Base-by-base conservation (phyloP, 1,284 basidiomycete genomes). In the Pascua sp. region DNA sequence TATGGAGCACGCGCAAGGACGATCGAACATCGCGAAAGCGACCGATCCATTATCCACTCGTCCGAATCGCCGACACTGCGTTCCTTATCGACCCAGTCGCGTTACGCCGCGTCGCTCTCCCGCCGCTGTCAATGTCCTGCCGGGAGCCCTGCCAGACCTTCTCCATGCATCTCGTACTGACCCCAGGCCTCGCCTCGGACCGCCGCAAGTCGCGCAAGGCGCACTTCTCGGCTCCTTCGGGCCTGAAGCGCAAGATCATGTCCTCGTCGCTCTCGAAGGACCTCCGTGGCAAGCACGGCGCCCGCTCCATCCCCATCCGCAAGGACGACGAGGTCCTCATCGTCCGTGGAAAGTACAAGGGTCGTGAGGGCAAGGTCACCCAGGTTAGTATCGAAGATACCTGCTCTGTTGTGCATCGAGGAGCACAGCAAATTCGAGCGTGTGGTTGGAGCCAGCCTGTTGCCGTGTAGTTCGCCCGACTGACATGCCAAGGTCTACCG, bases 261-360 rank as follows among this genome's bases (percentile, higher is more conserved):
- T 93, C 91, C 69, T 91, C 94, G 62, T 83, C 92, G 57, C 86
- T 98, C 64, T 89, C 90, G 69, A 98, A 97, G 84, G 95, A 97
- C 76, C 88, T 98, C 72, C 88, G 93, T 67, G 81, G 78, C 76
- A 90, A 97, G 83, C 84, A 98, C 85, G 89, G 87, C 79, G 93
- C 86, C 68, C 92, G 94, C 69, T 92, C 95, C 61, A 81, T 98
- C 67, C 94, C 96, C 61, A 86, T 99, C 75, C 90, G 94, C 78
- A 97, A 97, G 81, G 95, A 97, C 73, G 96, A 98, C 79, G 95
- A 98, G 82, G 96, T 99, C 63, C 83, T 90, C 75, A 94, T 98
- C 72, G 91, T 98, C 67, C 84, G 91, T 69, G 92, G 92, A 62
- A 92, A 94, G 80, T 92, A 94, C 86, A 95, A 94, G 84, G 93